Conservation (phyloP, 106 monocot species). For the Chionographis japonica region DNA sequence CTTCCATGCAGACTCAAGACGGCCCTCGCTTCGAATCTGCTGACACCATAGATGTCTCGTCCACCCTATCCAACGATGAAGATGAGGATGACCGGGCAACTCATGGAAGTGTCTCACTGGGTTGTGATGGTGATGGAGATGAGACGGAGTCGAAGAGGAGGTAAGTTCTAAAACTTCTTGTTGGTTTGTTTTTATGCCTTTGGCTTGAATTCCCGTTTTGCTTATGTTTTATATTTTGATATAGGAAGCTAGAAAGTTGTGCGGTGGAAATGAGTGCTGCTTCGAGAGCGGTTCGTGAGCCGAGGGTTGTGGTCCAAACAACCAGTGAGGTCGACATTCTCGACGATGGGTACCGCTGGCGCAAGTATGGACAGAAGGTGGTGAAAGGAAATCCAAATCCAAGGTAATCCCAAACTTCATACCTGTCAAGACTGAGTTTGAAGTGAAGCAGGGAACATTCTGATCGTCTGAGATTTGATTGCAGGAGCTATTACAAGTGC, state of each 20-base stretch:
- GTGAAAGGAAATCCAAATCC: conserved; percentile 98
- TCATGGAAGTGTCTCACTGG: conserved; percentile 34
- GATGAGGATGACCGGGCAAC: conserved; percentile 48
- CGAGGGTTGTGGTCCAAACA: conserved; percentile 89
- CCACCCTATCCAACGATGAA: conserved; percentile 51
- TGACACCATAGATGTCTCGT: conserved; percentile 45
- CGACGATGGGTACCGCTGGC: conserved; percentile 95
- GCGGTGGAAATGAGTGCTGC: conserved; percentile 56
- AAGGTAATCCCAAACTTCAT: conserved; percentile 26
- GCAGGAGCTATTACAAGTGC: conserved; percentile 97
- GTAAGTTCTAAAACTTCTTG: conserved; percentile 13
- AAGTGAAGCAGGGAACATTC: too few relatives aligned
- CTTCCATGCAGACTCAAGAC: conserved; percentile 28
- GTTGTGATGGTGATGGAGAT: conserved; percentile 48
- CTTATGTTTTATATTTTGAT: conserved; percentile 9
- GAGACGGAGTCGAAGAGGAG: conserved; percentile 78
- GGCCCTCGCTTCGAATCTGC: conserved; percentile 31
- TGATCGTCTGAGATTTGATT: not conserved
- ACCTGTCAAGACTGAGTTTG: not conserved
- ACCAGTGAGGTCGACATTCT: conserved; percentile 96
- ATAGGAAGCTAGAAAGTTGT: conserved; percentile 69
- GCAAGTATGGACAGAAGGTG: conserved; percentile 98
- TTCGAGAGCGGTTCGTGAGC: conserved; percentile 63
- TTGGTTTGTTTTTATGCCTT: not conserved
- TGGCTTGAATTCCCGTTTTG: not conserved